Evolutionary conservation across 352 stramenopile species (phyloP).

Genomic region (Plasmopara halstedii): DNA sequence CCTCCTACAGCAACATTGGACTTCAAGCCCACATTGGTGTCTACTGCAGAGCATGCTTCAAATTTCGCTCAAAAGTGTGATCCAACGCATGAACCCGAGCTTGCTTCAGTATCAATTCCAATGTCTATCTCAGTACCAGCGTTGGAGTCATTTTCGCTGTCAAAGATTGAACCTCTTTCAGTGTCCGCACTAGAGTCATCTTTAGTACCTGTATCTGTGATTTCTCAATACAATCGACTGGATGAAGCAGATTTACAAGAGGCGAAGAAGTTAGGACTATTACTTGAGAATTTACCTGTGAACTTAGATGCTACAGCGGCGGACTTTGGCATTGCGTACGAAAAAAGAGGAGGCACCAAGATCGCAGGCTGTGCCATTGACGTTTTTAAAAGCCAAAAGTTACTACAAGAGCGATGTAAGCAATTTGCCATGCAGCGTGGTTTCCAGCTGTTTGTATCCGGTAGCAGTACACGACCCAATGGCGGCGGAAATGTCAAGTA

Average conservation of each 20-base stretch:
- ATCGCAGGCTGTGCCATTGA: conserved; percentile 39
- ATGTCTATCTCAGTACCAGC: neutral
- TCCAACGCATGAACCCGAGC: neutral
- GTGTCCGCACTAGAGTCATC: neutral
- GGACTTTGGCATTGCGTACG: conserved; percentile 67
- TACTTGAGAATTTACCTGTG: conserved; percentile 39
- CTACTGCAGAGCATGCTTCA: neutral
- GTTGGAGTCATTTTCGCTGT: neutral
- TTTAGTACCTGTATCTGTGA: conserved; percentile 5
- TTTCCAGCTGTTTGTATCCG: conserved; percentile 63
- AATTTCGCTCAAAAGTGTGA: neutral
- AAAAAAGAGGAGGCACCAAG: conserved; percentile 64
- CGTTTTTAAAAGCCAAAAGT: conserved; percentile 53
- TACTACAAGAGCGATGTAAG: conserved; percentile 70
- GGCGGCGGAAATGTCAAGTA: conserved; percentile 80
- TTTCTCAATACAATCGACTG: conserved; percentile 46
- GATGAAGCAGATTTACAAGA: conserved; percentile 50
- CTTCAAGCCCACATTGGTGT: neutral
- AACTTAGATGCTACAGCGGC: conserved; percentile 30
- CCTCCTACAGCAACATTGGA: neutral
- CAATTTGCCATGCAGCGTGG: conserved; percentile 66
- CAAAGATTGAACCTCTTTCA: neutral
- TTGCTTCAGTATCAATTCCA: neutral
- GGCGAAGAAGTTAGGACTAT: conserved; percentile 36
- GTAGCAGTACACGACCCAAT: conserved; percentile 58